Base-by-base conservation (phyloP, 441 rosid genomes). In the Lepidium campestre region DNA sequence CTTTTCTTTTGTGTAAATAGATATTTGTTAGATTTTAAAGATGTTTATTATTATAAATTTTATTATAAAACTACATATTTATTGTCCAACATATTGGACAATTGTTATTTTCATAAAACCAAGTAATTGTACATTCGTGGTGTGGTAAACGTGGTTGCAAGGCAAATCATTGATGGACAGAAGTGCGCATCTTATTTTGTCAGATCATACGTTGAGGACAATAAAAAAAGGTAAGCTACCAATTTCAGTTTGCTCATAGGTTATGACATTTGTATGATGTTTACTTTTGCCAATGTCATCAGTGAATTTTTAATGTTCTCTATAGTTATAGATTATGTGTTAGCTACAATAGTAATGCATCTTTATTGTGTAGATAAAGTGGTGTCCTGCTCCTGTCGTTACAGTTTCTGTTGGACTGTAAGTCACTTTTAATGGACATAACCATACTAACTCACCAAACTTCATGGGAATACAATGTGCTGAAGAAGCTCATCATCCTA, bases 401-500 rank as follows among this genome's bases (percentile, higher is more conserved):
- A 81, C 70, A 79, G 80, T 81, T 87, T 87, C 75, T 88, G 94
- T 77, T 88, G 94, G 93, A 88, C 81, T 62, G 94, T 88, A 75
- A 80, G 91, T 65, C 55, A 3, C 36, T 37, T 19, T 37, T 39
- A 55, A 45, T 8, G 50, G 57, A 58, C 45, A 64, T 42, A 4
- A 68, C 47, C 49, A 25, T 36, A 46, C 39, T 14, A 14, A 25
- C 10, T 32, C 45, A 32, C 36, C 37, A 1, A 31, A 45, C 13
- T 14, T 35, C 22, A 37, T 57, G 52, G 54, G 8, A 17, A 57
- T 75, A 70, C 85, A 88, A 91, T 85, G 94, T 73, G 81, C 85
- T 44, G 91, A 88, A 75, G 94, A 88, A 80, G 94, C 94, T 67
- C 94, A 88, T 69, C 94, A 91, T 57, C 94, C 91, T 23, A 91